A percentile compares a stretch with the other conserved stretches of the same genome.
Conservation (phyloP, 148 eudicot genomes). For the Rhododendron ovatum region DNA sequence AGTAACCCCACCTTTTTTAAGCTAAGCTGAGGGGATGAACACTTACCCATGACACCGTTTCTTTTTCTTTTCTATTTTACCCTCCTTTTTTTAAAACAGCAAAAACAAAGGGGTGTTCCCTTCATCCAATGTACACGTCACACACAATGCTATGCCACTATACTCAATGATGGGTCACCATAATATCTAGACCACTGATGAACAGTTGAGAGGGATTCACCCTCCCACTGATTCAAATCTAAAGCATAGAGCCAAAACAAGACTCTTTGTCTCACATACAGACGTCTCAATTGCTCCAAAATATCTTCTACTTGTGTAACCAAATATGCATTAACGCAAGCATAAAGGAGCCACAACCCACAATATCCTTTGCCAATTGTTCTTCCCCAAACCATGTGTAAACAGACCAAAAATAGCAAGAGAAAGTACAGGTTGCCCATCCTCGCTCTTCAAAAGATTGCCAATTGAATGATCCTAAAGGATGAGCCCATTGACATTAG, state of each 20-base stretch:
- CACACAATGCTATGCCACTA: not conserved
- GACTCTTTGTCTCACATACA: not conserved
- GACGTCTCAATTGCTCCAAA: not conserved
- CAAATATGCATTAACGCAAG: not conserved
- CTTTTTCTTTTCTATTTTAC: not conserved
- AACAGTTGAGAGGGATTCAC: not conserved
- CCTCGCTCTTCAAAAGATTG: not conserved
- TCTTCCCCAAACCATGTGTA: not conserved
- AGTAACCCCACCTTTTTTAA: not conserved
- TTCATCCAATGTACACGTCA: not conserved
- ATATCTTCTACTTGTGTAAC: not conserved
- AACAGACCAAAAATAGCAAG: not conserved
- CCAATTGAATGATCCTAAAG: not conserved
- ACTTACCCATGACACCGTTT: not conserved
- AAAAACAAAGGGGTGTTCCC: not conserved
- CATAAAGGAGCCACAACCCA: conserved; percentile 1
- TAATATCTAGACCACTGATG: not conserved
- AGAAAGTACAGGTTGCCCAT: not conserved
- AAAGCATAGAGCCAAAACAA: not conserved
- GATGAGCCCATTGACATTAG: not conserved
- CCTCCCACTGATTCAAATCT: not conserved
- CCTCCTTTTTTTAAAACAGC: not conserved
- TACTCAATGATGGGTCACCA: not conserved
- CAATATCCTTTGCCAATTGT: not conserved
- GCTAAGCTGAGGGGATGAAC: not conserved